Evolutionary conservation across 73 alveolate genomes (phyloP).

Genomic region (Tetrahymena malaccensis): DNA sequence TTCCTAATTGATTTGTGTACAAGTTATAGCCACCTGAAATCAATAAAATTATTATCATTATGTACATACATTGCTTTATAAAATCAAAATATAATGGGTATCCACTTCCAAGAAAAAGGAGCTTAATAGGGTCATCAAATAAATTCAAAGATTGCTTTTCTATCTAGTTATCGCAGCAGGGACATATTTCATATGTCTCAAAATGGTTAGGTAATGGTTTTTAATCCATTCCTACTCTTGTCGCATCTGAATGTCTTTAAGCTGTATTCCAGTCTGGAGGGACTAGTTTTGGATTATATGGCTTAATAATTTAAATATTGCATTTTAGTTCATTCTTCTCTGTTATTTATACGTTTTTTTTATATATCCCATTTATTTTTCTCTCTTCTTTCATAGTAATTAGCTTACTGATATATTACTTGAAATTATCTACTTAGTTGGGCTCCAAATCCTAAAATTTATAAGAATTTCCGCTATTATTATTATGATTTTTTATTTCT

Average conservation of each 20-base stretch:
- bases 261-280: slow-evolving; percentile 26
- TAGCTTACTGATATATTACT: not conserved
- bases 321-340: not conserved
- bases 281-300: not conserved
- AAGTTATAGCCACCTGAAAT: not conserved
- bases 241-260: slow-evolving; percentile 4
- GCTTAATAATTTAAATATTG: not conserved
- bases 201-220: not conserved
- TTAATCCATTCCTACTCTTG: slow-evolving; percentile 6
- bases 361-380: not conserved
- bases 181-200: slow-evolving; percentile 9
- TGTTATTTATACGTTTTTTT: not conserved
- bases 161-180: slow-evolving; percentile 19
- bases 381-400: not conserved
- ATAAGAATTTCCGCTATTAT: not conserved
- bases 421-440: not conserved
- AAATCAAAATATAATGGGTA: slow-evolving; percentile 23
- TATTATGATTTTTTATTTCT: not conserved
- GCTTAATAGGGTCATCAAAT: not conserved
- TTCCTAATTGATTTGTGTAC: not conserved
- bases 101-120: slow-evolving; percentile 26
- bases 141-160: not conserved
- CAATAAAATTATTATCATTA: not conserved
- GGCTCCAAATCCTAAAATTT: not conserved
- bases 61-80: slow-evolving; percentile 5